Percentiles rank a stretch among this genome's conserved stretches.
Conservation (phyloP, 495 filamentous ascomycete genomes). For the Hypoxylon lienhwacheense region DNA sequence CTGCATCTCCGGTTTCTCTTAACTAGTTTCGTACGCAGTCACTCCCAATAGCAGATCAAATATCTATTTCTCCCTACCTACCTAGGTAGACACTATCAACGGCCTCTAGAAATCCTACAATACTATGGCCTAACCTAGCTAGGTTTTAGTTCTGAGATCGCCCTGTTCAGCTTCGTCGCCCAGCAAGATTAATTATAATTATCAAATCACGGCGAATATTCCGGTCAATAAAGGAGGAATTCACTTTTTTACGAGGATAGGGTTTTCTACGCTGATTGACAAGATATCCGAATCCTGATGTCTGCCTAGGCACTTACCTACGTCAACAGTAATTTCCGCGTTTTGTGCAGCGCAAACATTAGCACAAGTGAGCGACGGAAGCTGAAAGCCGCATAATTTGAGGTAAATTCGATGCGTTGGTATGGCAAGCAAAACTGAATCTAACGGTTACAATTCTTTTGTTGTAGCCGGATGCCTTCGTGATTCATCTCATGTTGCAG, state of each 20-base stretch:
- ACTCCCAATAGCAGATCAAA: not conserved
- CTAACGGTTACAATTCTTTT: conserved; percentile 2
- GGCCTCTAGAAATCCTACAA: too few species aligned
- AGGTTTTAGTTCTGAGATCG: too few species aligned
- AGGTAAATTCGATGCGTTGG: conserved; percentile 24
- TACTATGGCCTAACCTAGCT: too few species aligned
- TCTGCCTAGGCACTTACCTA: conserved; percentile 17
- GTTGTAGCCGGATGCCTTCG: conserved; percentile 16
- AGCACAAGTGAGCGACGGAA: conserved; percentile 15
- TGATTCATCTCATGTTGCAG: conserved; percentile 3
- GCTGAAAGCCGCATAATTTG: conserved; percentile 39
- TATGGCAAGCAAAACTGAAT: conserved; percentile 11
- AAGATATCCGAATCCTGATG: conserved; percentile 7
- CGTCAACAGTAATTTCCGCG: not conserved
- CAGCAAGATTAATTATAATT: too few species aligned
- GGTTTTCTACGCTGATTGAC: not conserved
- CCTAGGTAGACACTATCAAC: not conserved
- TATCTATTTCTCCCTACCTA: not conserved
- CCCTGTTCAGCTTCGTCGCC: too few species aligned
- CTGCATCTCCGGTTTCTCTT: too few species aligned
- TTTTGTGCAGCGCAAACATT: not conserved
- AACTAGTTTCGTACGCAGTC: too few species aligned
- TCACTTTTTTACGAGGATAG: not conserved
- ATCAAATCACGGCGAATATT: not conserved
- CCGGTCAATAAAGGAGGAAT: conserved; percentile 4